Evolutionary conservation across 495 filamentous ascomycete species (phyloP).

Genomic region (Penicillium longicatenatum): DNA sequence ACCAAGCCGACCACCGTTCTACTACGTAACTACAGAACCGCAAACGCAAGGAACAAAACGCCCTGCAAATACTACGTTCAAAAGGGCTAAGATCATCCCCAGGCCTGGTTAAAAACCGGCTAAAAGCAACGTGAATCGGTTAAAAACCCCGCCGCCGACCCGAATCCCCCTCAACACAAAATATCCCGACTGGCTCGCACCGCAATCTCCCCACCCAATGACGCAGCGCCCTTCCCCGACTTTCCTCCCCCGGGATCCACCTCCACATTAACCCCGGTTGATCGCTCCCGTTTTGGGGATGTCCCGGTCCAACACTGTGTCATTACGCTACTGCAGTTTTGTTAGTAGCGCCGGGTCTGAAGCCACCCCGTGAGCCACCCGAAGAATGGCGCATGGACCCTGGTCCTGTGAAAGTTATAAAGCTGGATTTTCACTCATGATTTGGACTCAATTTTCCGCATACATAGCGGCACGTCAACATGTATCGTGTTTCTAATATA

Average conservation of each 20-base stretch:
- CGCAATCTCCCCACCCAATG: constrained; percentile 19
- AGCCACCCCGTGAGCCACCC: constrained; percentile 7
- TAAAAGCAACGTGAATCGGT: neutral
- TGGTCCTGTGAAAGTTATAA: constrained; percentile 9
- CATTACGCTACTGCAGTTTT: constrained; percentile 1
- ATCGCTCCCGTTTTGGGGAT: constrained; percentile 21
- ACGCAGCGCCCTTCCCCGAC: constrained; percentile 18
- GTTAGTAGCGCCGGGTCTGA: neutral
- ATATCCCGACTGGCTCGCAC: constrained; percentile 22
- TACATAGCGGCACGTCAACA: constrained; percentile 13
- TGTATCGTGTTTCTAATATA: constrained; percentile 50
- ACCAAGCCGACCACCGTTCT: neutral
- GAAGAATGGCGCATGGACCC: neutral
- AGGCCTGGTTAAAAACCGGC: constrained; percentile 1
- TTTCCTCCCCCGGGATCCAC: constrained; percentile 19
- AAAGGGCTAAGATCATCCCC: neutral
- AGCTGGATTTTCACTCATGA: neutral
- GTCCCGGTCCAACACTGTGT: constrained; percentile 5
- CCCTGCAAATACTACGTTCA: neutral
- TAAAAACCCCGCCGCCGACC: neutral
- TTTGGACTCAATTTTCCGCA: neutral
- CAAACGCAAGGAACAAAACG: neutral
- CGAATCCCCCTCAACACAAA: neutral
- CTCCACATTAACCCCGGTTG: constrained; percentile 23
- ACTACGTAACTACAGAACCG: neutral